Evolutionary conservation across 169 alveolate species (phyloP).

Genomic region (Plasmodium billcollinsi): DNA sequence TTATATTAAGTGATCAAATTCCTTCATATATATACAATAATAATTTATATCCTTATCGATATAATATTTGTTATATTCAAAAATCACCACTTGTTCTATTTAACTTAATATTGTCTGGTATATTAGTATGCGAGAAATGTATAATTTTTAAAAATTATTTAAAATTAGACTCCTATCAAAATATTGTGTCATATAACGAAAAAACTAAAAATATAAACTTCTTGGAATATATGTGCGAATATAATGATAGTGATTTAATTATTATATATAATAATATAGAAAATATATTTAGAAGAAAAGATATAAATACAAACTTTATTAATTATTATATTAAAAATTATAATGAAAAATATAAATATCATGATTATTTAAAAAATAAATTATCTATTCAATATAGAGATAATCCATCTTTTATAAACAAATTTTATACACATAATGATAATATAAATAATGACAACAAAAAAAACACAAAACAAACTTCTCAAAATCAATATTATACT

Average conservation of each 20-base stretch:
- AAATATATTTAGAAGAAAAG: conserved; percentile 58
- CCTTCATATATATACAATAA: conserved; percentile 73
- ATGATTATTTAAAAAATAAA: conserved; percentile 49
- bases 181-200: conserved; percentile 62
- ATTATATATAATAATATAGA: conserved; percentile 68
- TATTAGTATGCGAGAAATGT: conserved; percentile 54
- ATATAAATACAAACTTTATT: conserved; percentile 14
- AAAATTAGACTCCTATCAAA: conserved; percentile 64
- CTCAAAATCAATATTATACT: background rate
- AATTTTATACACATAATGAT: background rate
- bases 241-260: conserved; percentile 53
- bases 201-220: conserved; percentile 35
- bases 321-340: conserved; percentile 8
- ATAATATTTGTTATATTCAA: conserved; percentile 73
- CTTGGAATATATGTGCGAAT: conserved; percentile 71
- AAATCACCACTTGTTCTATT: conserved; percentile 49
- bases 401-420: background rate
- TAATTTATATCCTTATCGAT: conserved; percentile 31
- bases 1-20: conserved; percentile 67
- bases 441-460: background rate
- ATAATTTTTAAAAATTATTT: conserved; percentile 70
- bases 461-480: background rate
- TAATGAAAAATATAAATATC: background rate
- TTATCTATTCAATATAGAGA: background rate
- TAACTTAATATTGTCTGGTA: conserved; percentile 58